Conservation (phyloP, 352 stramenopile species). For the Globisporangium abappressorium region DNA sequence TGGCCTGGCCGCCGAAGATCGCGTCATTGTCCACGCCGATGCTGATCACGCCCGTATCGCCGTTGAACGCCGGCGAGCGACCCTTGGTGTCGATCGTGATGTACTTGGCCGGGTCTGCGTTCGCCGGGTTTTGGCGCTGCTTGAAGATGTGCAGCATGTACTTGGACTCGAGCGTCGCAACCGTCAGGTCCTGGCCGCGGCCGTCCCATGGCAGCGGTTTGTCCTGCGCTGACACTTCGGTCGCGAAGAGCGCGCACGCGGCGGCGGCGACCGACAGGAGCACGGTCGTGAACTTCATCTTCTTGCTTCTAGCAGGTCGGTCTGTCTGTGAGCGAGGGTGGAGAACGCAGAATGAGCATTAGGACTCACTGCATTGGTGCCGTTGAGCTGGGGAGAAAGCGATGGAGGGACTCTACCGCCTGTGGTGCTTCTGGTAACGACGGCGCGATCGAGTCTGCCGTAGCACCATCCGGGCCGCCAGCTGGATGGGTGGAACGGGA, state of each 20-base stretch:
- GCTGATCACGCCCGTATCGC: constrained; percentile 58
- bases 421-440: background rate
- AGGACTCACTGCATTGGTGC: background rate
- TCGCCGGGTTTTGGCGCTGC: constrained; percentile 44
- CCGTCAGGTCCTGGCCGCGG: constrained; percentile 46
- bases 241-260: constrained; percentile 13
- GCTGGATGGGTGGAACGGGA: background rate
- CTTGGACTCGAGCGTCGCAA: constrained; percentile 49
- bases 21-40: constrained; percentile 45
- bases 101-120: constrained; percentile 47
- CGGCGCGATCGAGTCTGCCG: background rate
- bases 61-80: constrained; percentile 54
- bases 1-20: constrained; percentile 50
- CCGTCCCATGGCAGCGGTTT: constrained; percentile 53
- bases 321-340: background rate
- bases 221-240: constrained; percentile 18
- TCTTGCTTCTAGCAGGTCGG: background rate
- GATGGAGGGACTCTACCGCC: background rate
- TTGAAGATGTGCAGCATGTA: constrained; percentile 69
- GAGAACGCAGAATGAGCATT: background rate
- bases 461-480: background rate
- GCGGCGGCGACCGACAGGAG: constrained; percentile 17
- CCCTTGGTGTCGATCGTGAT: constrained; percentile 31
- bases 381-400: background rate
- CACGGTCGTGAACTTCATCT: constrained; percentile 18